Evolutionary conservation across 192 early-diverging fungal genomes (phyloP).

Genomic region (Rhizoclosmatium globosum): DNA sequence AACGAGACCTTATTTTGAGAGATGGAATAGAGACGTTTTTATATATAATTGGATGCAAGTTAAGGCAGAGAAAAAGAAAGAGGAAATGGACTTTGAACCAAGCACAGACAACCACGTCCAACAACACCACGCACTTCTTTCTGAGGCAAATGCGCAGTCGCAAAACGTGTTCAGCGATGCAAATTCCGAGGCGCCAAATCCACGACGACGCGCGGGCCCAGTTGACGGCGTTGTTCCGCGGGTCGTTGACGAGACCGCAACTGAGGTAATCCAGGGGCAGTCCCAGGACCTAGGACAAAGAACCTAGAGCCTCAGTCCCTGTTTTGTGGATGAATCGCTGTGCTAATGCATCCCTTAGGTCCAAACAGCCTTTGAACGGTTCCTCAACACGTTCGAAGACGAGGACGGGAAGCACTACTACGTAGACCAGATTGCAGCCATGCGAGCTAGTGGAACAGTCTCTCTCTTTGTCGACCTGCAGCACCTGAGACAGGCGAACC

Average conservation of each 20-base stretch:
- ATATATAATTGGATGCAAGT: too few species aligned
- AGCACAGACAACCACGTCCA: too few species aligned
- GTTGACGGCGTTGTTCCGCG: slow-evolving; percentile 4
- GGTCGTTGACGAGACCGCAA: not conserved
- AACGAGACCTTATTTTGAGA: too few species aligned
- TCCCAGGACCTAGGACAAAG: not conserved
- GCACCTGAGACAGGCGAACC: slow-evolving; percentile 19
- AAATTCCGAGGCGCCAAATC: not conserved
- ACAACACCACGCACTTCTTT: too few species aligned
- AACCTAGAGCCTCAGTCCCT: not conserved
- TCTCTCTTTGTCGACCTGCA: slow-evolving; percentile 22
- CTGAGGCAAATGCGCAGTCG: too few species aligned
- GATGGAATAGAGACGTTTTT: too few species aligned
- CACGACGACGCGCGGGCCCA: not conserved
- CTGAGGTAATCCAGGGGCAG: too few species aligned
- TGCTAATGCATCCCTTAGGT: not conserved
- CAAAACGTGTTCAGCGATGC: too few species aligned
- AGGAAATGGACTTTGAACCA: too few species aligned
- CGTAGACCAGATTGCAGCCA: not conserved
- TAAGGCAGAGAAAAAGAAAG: too few species aligned
- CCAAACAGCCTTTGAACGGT: slow-evolving; percentile 3
- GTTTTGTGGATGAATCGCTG: not conserved
- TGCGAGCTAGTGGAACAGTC: not conserved
- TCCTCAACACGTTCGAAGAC: not conserved
- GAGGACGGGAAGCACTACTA: not conserved